phyloP scores from a whole-genome alignment of 805 yeast species.

The Kuraishia hungarica region DNA sequence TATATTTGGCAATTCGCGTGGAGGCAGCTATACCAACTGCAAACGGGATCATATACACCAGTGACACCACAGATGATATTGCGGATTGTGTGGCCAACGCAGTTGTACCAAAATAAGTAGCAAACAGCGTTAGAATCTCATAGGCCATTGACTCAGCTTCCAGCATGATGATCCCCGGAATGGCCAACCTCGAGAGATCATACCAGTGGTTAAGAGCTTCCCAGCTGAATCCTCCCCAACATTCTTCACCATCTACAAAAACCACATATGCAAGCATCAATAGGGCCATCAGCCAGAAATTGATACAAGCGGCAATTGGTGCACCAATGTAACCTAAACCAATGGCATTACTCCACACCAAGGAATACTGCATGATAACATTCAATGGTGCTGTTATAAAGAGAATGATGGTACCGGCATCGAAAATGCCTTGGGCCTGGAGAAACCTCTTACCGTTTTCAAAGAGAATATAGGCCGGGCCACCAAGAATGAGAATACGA shows the following conservation, averaged over 20 bases:
- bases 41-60: slow-evolving; percentile 48
- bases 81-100: slow-evolving; percentile 51
- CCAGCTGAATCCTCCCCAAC: slow-evolving; percentile 58
- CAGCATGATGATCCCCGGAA: slow-evolving; percentile 47
- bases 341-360: slow-evolving; percentile 49
- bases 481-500: slow-evolving; percentile 49
- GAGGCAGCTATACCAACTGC: slow-evolving; percentile 48
- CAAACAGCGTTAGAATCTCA: slow-evolving; percentile 45
- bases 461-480: slow-evolving; percentile 63
- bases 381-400: slow-evolving; percentile 66
- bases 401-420: slow-evolving; percentile 66
- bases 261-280: slow-evolving; percentile 46
- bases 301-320: slow-evolving; percentile 62
- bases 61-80: slow-evolving; percentile 41
- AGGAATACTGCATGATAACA: slow-evolving; percentile 51
- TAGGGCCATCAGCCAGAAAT: slow-evolving; percentile 62
- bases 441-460: slow-evolving; percentile 68
- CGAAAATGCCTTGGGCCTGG: slow-evolving; percentile 75
- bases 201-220: slow-evolving; percentile 26
- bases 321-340: slow-evolving; percentile 65
- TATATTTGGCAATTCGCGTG: slow-evolving; percentile 45
- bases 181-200: slow-evolving; percentile 34
- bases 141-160: slow-evolving; percentile 50
- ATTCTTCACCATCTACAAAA: slow-evolving; percentile 53
- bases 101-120: slow-evolving; percentile 43